These are phyloP conservation scores for Zygosaccharomyces sapae DNA, from an alignment of 1,139 yeast genomes.

Conservation along the genomic window DNA sequence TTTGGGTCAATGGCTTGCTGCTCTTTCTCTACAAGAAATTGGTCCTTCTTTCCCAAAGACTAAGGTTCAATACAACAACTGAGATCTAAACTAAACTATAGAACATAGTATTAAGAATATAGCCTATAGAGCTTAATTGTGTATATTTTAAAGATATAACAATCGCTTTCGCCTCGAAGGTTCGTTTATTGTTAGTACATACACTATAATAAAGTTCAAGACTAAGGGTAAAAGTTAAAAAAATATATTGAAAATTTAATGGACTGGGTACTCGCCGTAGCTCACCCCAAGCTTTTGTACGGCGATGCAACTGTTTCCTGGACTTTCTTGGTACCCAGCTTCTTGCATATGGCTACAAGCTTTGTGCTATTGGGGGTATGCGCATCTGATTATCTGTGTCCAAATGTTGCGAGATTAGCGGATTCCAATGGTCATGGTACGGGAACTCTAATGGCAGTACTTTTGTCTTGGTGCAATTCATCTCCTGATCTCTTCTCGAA, in stretches of 20 bases:
- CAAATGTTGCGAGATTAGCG: slow-evolving; percentile 34
- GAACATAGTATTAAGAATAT: neutral
- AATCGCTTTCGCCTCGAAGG: slow-evolving; percentile 1
- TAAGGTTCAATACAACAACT: slow-evolving; percentile 37
- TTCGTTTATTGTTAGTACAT: neutral
- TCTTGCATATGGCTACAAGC: slow-evolving; percentile 25
- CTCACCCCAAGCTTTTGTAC: slow-evolving; percentile 32
- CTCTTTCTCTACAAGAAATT: slow-evolving; percentile 81
- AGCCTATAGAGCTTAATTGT: neutral
- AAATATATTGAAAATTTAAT: slow-evolving; percentile 5
- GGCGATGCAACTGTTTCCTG: slow-evolving; percentile 18
- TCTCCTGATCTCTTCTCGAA: slow-evolving; percentile 89
- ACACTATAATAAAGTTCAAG: neutral
- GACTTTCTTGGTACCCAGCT: slow-evolving; percentile 23
- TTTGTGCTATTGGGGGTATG: slow-evolving; percentile 34
- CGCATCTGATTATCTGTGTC: slow-evolving; percentile 36
- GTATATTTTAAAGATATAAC: neutral
- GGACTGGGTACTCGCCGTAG: slow-evolving; percentile 22
- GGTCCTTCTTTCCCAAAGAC: slow-evolving; percentile 94
- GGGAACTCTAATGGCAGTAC: slow-evolving; percentile 34
- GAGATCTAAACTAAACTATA: neutral
- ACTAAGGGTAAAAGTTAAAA: neutral
- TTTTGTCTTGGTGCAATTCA: slow-evolving; percentile 88
- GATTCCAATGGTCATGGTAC: slow-evolving; percentile 21
- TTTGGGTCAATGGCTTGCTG: slow-evolving; percentile 97